Base-by-base conservation (phyloP, 768 basidiomycete genomes). In the Pulveroboletus sp. region DNA sequence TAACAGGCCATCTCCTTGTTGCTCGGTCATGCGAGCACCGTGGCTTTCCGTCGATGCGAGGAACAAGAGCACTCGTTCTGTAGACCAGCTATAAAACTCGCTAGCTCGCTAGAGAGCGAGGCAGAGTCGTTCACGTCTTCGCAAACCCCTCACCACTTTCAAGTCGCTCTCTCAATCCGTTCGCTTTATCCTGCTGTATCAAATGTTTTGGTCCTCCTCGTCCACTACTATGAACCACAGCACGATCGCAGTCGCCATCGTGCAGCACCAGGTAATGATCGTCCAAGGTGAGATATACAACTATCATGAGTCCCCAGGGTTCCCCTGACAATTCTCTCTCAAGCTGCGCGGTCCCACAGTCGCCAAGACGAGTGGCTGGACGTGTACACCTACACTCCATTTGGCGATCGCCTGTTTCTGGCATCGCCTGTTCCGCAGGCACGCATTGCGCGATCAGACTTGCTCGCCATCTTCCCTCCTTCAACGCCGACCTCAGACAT, bases 351-450 rank as follows among this genome's bases (percentile, higher is more conserved):
- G 41, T 72, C 77, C 3, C 83, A 85, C 65, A 71, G 63, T 37
- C 71, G 72, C 35, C 69, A 71, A 39, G 84, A 87, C 39, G 76
- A 70, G 46, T 82, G 75, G 67, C 61, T 88, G 43, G 84, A 88
- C 52, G 86, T 88, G 14, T 74, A 78, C 59, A 80, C 81, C 3
- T 88, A 77, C 60, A 64, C 72, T 2, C 83, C 81, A 0, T 84
- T 88, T 51, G 83, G 81, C 38, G 77, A 80, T 47, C 76, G 82
- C 50, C 69, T 82, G 46, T 88, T 88, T 69, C 76, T 88, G 51
- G 77, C 79, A 0, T 76, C 80, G 2, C 65, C 74, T 28, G 75
- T 79, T 17, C 81, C 83, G 8, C 71, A 74, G 51, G 83, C 84
- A 2, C 83, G 86, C 64, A 85, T 87, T 54, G 61, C 75, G 8